Base-by-base conservation (phyloP, 805 yeast species). In the Ogataea nitratoaversa region DNA sequence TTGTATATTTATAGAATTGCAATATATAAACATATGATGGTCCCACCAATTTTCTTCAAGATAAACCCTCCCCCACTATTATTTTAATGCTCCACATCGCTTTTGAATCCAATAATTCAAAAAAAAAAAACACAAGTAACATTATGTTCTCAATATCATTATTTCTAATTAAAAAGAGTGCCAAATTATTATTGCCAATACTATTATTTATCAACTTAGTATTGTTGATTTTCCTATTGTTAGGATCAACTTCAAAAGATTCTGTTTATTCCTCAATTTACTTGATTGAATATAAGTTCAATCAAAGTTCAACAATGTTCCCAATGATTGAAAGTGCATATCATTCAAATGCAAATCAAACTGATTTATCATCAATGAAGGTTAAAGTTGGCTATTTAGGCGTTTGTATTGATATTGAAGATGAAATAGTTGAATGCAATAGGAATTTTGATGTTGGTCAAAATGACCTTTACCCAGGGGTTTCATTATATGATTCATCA, bases 361-460 rank as follows among this genome's bases (percentile, higher is more conserved):
- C 69, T 0, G 65, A 63, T 2, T 52, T 72, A 18, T 59, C 71
- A 11, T 53, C 60, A 3, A 63, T 80, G 56, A 46, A 60, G 5
- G 70, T 82, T 3, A 65, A 65, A 32, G 70, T 78, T 8, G 82
- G 83, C 8, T 79, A 78, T 48, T 49, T 77, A 49, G 79, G 81
- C 1, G 59, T 79, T 19, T 82, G 89, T 54, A 58, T 79, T 4
- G 66, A 66, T 2, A 43, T 63, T 1, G 52, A 56, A 20, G 60
- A 59, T 13, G 31, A 16, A 16, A 43, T 52, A 3, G 41, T 56
- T 16, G 56, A 66, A 5, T 76, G 81, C 51, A 11, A 44, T 70
- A 7, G 24, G 28, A 27, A 23, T 32, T 9, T 50, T 67, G 30
- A 23, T 30, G 8, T 37, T 12, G 14, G 17, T 4, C 9, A 7